Evolutionary conservation across 768 basidiomycete genomes (phyloP), one percentile per base, ranked within the genome.

Genomic region (Tricholoma terreum): DNA sequence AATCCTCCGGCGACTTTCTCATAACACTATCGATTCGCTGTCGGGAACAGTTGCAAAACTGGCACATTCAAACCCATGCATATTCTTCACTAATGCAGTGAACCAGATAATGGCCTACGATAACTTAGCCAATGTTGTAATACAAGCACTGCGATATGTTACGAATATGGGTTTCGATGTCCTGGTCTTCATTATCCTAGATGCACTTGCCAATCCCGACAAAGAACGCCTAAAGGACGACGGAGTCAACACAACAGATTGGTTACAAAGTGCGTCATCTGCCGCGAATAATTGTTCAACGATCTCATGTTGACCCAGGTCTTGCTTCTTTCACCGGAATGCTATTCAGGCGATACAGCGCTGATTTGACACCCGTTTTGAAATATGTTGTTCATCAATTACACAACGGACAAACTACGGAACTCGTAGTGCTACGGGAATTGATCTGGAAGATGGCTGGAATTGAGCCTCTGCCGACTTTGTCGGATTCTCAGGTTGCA

Each of bases 51-150:
- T 98, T 22, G 95, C 92, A 11, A 98, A 98, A 72, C 75, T 96
- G 54, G 92, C 92, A 12, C 94, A 98, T 70, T 89, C 91, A 15
- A 97, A 98, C 67, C 97, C 97, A 4, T 89, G 86, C 63, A 87
- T 95, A 50, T 84, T 98, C 64, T 98, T 98, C 76, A 69, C 82
- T 21, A 90, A 91, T 59, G 92, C 90, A 0, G 86, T 99, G 48
- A 87, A 88, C 62, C 97, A 98, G 71, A 90, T 98, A 57, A 93
- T 94, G 88, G 87, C 92, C 12, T 99, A 99, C 66, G 92, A 96
- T 67, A 99, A 98, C 71, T 73, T 97, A 53, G 92, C 92, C 9
- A 82, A 81, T 40, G 92, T 94, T 19, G 89, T 98, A 42, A 89
- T 98, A 22, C 93, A 94, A 63, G 90, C 90, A 15, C 78, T 94